Evolutionary conservation across 2,329 filamentous ascomycete species (phyloP).

Genomic region (Cephalotrichum gorgonifer): DNA sequence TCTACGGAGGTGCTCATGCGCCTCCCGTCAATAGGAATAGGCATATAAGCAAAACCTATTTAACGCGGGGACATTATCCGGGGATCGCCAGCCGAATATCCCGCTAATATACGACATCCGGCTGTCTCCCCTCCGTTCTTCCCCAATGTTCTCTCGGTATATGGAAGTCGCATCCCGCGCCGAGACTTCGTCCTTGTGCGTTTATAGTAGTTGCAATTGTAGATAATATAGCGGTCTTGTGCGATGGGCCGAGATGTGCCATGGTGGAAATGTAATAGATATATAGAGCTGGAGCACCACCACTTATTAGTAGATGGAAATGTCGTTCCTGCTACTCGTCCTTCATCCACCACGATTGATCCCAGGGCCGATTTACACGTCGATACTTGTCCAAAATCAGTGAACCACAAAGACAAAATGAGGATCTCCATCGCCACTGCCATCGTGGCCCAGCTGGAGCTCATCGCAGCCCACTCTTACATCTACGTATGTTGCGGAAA

Average conservation of each 20-base stretch:
- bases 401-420: neutral
- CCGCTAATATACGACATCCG: neutral
- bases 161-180: too few relatives aligned
- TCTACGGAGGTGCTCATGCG: neutral
- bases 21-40: neutral
- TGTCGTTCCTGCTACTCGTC: too few relatives aligned
- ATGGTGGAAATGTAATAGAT: too few relatives aligned
- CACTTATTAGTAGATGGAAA: too few relatives aligned
- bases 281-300: too few relatives aligned
- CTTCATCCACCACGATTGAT: too few relatives aligned
- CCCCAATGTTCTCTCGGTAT: too few relatives aligned
- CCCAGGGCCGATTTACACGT: neutral
- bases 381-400: neutral
- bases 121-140: too few relatives aligned
- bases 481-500: constrained; percentile 2
- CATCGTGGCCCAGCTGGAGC: neutral
- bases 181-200: too few relatives aligned
- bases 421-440: constrained; percentile 2
- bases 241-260: too few relatives aligned
- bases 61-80: neutral
- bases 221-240: too few relatives aligned
- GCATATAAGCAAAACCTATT: neutral
- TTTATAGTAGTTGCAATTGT: too few relatives aligned
- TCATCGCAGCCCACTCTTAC: constrained; percentile 2
- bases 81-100: neutral